These are phyloP conservation scores for Monosporascus cannonballus DNA, from an alignment of 2,329 filamentous ascomycete species.

Conservation along the genomic window DNA sequence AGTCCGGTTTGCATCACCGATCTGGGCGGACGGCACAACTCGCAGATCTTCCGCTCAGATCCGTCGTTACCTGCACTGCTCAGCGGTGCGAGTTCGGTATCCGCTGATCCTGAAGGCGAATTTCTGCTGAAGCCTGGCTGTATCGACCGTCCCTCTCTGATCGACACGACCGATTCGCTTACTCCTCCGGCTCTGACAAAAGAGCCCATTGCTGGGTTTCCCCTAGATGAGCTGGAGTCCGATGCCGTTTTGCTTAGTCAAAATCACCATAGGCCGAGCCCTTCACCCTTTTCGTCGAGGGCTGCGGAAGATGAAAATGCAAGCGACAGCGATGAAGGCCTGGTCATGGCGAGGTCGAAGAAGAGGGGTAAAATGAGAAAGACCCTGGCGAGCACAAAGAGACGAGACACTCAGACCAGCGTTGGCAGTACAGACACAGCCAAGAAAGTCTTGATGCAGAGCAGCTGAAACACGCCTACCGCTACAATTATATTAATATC, in stretches of 20 bases:
- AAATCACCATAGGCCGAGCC: slow-evolving; percentile 11
- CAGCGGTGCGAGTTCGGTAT: slow-evolving; percentile 59
- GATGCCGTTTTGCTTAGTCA: slow-evolving; percentile 18
- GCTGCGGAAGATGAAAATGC: slow-evolving; percentile 40
- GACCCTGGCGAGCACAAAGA: slow-evolving; percentile 31
- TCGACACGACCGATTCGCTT: slow-evolving; percentile 48
- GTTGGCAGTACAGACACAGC: slow-evolving; percentile 59
- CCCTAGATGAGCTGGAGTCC: slow-evolving; percentile 29
- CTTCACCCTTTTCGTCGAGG: slow-evolving; percentile 14
- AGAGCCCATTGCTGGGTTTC: slow-evolving; percentile 39
- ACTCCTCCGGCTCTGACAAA: slow-evolving; percentile 47
- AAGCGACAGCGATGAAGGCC: slow-evolving; percentile 48
- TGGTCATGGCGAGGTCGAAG: slow-evolving; percentile 48
- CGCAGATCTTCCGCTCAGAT: slow-evolving; percentile 54
- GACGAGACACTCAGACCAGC: slow-evolving; percentile 55
- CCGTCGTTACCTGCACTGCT: slow-evolving; percentile 58
- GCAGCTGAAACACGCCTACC: slow-evolving; percentile 16
- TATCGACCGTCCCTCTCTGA: slow-evolving; percentile 36
- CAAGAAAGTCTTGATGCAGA: slow-evolving; percentile 45
- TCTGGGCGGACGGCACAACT: slow-evolving; percentile 30
- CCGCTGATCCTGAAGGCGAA: slow-evolving; percentile 56
- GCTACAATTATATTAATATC: background rate
- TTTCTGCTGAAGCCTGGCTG: slow-evolving; percentile 46
- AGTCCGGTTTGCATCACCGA: slow-evolving; percentile 40
- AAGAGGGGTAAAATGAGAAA: slow-evolving; percentile 32